Base-by-base conservation (phyloP, 768 basidiomycete species). In the Naganishia kalamii region DNA sequence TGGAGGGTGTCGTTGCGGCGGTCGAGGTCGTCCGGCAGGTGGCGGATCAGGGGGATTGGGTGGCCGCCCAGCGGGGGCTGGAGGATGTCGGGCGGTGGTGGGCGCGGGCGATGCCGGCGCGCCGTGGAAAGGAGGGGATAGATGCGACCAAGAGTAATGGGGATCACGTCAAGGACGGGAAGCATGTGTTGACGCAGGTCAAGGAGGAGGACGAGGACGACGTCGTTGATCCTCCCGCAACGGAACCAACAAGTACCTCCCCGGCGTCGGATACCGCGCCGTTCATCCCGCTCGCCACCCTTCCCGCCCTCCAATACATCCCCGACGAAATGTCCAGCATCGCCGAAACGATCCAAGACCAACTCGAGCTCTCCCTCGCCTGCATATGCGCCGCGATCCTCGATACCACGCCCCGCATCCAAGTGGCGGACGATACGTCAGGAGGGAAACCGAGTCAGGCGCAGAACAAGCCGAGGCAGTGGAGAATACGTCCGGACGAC, bases 31-130 rank as follows among this genome's bases (percentile, higher is more conserved):
- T 93, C 10, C 81, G 81, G 10, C 85, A 85, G 17, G 85, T 92
- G 29, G 84, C 87, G 54, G 90, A 96, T 71, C 86, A 86, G 21
- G 91, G 89, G 0, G 89, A 96, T 69, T 97, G 90, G 88, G 84
- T 85, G 15, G 88, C 89, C 62, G 92, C 92, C 7, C 79, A 97
- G 63, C 83, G 83, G 50, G 74, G 73, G 35, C 50, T 76, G 51
- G 74, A 72, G 29, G 76, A 76, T 57, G 69, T 79, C 0, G 75
- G 71, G 15, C 62, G 70, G 30, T 79, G 78, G 78, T 75, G 73
- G 74, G 33, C 40, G 37, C 37, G 40, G 37, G 35, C 4, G 33
- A 12, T 21, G 54, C 33, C 4, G 35, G 23, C 11, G 27, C 3
- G 27, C 27, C 3, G 4, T 3, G 48, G 19, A 11, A 30, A 5